Conservation (phyloP, 176 grass and related monocot genomes). For the maize (Zea mays) region DNA sequence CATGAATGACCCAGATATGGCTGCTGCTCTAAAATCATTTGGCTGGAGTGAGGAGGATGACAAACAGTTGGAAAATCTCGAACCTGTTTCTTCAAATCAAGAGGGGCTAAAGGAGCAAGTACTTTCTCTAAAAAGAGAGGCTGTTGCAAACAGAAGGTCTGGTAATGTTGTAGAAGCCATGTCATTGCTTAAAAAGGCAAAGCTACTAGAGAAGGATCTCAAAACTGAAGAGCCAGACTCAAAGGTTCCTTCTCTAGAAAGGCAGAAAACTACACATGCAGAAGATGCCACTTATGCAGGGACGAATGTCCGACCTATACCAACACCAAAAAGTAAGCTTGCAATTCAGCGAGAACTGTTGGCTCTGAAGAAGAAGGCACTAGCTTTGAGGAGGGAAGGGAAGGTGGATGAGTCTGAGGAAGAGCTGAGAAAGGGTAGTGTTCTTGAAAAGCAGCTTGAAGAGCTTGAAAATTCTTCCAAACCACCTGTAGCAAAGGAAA, state of each 20-base stretch:
- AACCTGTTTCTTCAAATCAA: conserved; percentile 36
- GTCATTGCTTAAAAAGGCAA: conserved; percentile 85
- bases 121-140: conserved; percentile 82
- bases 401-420: conserved; percentile 77
- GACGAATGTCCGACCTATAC: conserved; percentile 24
- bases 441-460: conserved; percentile 92
- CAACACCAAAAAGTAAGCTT: conserved; percentile 70
- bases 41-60: conserved; percentile 83
- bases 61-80: conserved; percentile 36
- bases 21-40: conserved; percentile 80
- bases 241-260: conserved; percentile 40
- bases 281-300: conserved; percentile 37
- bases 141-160: conserved; percentile 65
- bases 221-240: conserved; percentile 47
- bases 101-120: conserved; percentile 58
- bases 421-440: conserved; percentile 69
- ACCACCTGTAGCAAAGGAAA: conserved; percentile 38
- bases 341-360: conserved; percentile 85
- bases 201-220: conserved; percentile 74
- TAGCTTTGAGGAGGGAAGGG: conserved; percentile 87
- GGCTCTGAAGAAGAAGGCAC: conserved; percentile 88
- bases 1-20: conserved; percentile 78
- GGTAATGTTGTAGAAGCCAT: conserved; percentile 79
- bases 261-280: conserved; percentile 24
- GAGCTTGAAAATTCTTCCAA: conserved; percentile 67